Base-by-base conservation (phyloP, 2,329 filamentous ascomycete genomes). In the Drechslerella dactyloides region DNA sequence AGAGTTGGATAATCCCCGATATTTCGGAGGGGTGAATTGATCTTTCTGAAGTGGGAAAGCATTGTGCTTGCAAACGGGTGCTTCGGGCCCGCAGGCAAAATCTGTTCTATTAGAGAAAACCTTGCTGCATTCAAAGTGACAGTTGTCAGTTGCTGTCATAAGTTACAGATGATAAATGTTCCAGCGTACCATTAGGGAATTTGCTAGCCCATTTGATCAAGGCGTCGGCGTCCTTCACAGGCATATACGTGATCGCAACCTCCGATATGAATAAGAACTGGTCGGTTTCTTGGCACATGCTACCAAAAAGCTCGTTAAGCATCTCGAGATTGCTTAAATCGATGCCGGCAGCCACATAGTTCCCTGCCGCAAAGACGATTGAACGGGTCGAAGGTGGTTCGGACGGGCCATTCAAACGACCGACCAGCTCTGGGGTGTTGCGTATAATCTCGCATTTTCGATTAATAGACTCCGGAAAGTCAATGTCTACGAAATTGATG, bases 51-150 rank as follows among this genome's bases (percentile, higher is more conserved):
- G 79, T 96, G 90, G 37, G 83, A 83, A 66, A 96, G 82, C 92
- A 96, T 96, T 1, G 90, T 94, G 73, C 84, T 83, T 7, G 91
- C 91, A 81, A 97, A 97, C 0, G 93, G 92, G 78, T 96, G 90
- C 7, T 86, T 81, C 11, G 85, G 81, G 0, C 91, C 90, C 73
- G 90, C 88, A 0, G 93, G 93, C 2, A 96, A 84, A 74, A 91
- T 87, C 76, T 96, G 93, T 78, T 97, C 93, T 13, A 97, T 81
- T 4, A 97, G 83, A 76, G 90, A 94, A 78, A 97, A 96, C 64
- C 89, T 86, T 69, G 90, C 89, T 87, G 77, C 76, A 79, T 54
- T n/a, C n/a, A n/a, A n/a, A n/a, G n/a, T n/a, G n/a, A 64, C 15
- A n/a, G 37, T 33, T 23, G 21, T 30, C 7, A n/a, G 19, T 13